A percentile compares a stretch with the other conserved stretches of the same genome.
Evolutionary conservation across 352 stramenopile genomes (phyloP).

Genomic region (Phytophthora multivora): DNA sequence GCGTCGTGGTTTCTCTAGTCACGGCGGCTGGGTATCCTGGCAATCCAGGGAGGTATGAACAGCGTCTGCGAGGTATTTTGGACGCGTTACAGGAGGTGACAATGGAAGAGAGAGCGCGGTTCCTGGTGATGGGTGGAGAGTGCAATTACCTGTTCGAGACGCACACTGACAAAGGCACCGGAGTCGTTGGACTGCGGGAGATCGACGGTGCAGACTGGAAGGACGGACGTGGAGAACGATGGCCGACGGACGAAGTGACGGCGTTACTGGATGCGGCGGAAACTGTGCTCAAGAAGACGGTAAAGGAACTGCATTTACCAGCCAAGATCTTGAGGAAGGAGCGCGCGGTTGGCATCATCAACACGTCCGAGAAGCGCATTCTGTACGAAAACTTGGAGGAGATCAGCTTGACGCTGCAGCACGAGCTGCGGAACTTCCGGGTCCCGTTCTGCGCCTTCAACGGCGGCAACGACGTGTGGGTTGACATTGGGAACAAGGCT

Average conservation of each 20-base stretch:
- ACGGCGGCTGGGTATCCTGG: constrained; percentile 83
- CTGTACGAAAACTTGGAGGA: constrained; percentile 95
- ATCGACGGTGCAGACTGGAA: constrained; percentile 80
- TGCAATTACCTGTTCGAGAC: constrained; percentile 95
- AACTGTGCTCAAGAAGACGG: constrained; percentile 69
- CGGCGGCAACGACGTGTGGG: constrained; percentile 95
- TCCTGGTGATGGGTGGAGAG: constrained; percentile 95
- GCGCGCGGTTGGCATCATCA: constrained; percentile 93
- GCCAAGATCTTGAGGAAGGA: constrained; percentile 93
- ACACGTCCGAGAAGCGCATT: constrained; percentile 77
- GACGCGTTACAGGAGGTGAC: constrained; percentile 61
- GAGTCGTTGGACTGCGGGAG: constrained; percentile 60
- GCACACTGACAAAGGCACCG: constrained; percentile 46
- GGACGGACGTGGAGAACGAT: constrained; percentile 84
- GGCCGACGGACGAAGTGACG: constrained; percentile 80
- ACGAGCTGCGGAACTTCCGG: constrained; percentile 71
- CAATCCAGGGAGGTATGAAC: constrained; percentile 68
- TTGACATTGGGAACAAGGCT: constrained; percentile 97
- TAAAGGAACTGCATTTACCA: constrained; percentile 84
- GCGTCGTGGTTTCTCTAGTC: constrained; percentile 81
- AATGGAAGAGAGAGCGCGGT: constrained; percentile 65
- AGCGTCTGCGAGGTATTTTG: constrained; percentile 76
- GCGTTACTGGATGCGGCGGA: constrained; percentile 87
- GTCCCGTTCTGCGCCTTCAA: constrained; percentile 97
- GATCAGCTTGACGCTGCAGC: constrained; percentile 91